A percentile compares a stretch with the other conserved stretches of the same genome.
phyloP scores from a whole-genome alignment of 768 basidiomycete genomes.

The Leccinum sublutescens region DNA sequence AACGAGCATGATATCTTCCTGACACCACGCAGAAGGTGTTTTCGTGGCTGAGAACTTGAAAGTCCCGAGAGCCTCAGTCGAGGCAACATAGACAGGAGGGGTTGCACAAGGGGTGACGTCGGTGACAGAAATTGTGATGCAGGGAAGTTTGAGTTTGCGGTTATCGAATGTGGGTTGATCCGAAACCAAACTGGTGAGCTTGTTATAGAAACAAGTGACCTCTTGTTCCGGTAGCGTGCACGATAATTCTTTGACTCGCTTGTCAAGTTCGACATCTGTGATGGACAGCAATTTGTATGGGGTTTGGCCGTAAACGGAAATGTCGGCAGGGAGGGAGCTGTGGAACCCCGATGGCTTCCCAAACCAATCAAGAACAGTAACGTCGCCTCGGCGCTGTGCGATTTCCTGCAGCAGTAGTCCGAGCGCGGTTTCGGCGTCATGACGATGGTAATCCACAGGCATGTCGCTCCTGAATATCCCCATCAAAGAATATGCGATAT shows the following conservation, averaged over 20 bases:
- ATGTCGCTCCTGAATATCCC: constrained; percentile 17
- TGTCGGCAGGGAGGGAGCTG: no score
- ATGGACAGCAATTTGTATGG: background rate
- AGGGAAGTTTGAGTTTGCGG: no score
- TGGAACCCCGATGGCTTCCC: no score
- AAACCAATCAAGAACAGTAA: constrained; percentile 5
- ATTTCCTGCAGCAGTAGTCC: constrained; percentile 14
- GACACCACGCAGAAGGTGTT: background rate
- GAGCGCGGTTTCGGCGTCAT: constrained; percentile 8
- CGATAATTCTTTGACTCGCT: no score
- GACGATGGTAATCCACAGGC: background rate
- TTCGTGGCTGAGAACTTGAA: background rate
- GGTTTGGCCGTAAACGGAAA: no score
- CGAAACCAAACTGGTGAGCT: no score
- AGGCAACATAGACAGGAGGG: no score
- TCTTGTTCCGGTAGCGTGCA: no score
- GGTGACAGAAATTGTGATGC: no score
- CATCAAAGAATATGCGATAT: constrained; percentile 14
- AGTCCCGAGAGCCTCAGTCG: constrained; percentile 3
- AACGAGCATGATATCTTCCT: constrained; percentile 1
- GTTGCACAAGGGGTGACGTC: no score
- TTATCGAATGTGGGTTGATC: no score
- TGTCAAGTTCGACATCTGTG: background rate
- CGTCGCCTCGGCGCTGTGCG: constrained; percentile 7
- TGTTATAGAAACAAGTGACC: no score